Base-by-base conservation (phyloP, 768 basidiomycete genomes). In the Xerocomellus amylosporus region DNA sequence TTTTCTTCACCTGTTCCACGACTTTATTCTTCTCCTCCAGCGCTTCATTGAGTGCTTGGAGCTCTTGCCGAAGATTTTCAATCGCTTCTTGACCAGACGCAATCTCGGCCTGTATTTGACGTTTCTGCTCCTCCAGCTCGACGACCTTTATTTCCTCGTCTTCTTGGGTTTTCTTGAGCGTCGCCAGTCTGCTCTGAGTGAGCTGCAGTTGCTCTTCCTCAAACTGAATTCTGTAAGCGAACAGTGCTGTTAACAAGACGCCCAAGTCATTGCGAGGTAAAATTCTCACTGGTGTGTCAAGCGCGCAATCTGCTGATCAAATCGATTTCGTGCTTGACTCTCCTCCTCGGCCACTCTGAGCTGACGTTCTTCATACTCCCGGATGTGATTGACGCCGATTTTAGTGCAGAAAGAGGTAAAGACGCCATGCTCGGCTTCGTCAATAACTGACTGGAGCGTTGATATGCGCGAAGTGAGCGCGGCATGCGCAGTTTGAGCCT, bases 301-400 rank as follows among this genome's bases (percentile, higher is more conserved):
- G 9, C 95, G 80, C 0, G 88, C 87, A 55, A 95, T 88, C 68
- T 95, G 93, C 5, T 86, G 89, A 59, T 93, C 87, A 60, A 84
- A 96, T 44, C 87, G 80, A 59, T 94, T 73, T 53, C 90, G 75
- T 8, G 89, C 90, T 61, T 90, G 90, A 64, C 83, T 90, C 69
- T 93, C 93, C 62, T 90, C 90, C 70, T 93, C 87, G 0, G 90
- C 92, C 22, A 90, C 82, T 69, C 87, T 90, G 30, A 98, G 76
- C 64, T 96, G 93, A 20, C 88, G 84, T 66, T 93, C 89, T 71
- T 98, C 96, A 67, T 95, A 99, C 61, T 95, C 92, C 26, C 95
- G 84, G 58, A 99, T 93, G 71, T 86, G 86, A 15, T 73, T 68
- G 8, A 97, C 87, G 10, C 84, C 80, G 59, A 98, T 93, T 60